A percentile compares a stretch with the other conserved stretches of the same genome.
Conservation (phyloP, 2,329 filamentous ascomycete genomes). For the Madurella fahalii region DNA sequence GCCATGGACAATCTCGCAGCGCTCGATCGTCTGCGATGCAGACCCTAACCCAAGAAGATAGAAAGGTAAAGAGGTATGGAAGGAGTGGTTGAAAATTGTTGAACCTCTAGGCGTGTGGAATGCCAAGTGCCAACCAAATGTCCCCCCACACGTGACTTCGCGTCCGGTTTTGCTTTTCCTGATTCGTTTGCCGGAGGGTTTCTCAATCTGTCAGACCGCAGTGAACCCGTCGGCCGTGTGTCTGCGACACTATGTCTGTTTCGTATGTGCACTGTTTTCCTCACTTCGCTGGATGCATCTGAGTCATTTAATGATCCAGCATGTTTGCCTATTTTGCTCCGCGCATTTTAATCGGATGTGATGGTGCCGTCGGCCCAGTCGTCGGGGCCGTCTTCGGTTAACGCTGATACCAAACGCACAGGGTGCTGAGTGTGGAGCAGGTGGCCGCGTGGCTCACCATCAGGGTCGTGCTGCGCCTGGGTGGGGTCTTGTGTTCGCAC, state of each 20-base stretch:
- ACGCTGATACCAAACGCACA: too few species aligned
- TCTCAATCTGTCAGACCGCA: slow-evolving; percentile 1
- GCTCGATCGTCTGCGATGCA: too few species aligned
- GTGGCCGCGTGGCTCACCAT: neutral
- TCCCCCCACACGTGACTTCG: slow-evolving; percentile 15
- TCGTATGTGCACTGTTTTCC: neutral
- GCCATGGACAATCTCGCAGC: too few species aligned
- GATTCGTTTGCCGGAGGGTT: too few species aligned
- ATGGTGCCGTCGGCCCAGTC: too few species aligned
- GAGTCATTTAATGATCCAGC: neutral
- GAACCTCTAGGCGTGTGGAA: too few species aligned
- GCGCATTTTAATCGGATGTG: too few species aligned
- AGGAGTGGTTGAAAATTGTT: too few species aligned
- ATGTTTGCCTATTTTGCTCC: neutral
- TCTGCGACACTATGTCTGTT: slow-evolving; percentile 1
- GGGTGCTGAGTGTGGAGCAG: neutral
- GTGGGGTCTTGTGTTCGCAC: neutral
- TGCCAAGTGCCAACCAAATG: too few species aligned
- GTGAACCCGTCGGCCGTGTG: neutral
- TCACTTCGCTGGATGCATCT: neutral
- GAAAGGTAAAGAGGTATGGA: too few species aligned
- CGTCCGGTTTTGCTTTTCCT: slow-evolving; percentile 5
- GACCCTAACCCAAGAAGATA: too few species aligned
- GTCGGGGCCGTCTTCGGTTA: too few species aligned
- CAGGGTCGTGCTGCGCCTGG: neutral